Base-by-base conservation (phyloP, 129 eudicot genomes). In the Apium graveolens region DNA sequence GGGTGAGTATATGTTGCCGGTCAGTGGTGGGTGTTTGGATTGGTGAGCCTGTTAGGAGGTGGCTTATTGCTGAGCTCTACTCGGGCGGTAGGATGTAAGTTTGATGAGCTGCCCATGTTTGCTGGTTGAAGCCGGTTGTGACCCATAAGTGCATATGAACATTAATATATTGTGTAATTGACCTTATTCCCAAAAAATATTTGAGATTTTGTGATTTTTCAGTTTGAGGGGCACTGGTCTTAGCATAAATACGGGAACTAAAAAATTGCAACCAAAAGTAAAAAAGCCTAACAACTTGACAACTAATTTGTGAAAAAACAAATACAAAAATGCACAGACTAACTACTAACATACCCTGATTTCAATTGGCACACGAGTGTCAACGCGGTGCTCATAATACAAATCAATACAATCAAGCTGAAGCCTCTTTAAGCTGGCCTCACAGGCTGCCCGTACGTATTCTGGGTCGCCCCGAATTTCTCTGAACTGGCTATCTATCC, bases 351-450 rank as follows among this genome's bases (percentile, higher is more conserved):
- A 43, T 73, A 90, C 96, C 87, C 90, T 90, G 83, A 90, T 65
- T 90, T 90, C 96, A 26, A 90, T 86, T 11, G 96, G 96, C 44
- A 90, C 69, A 11, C 85, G 84, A 49, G 78, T 81, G 70, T 90
- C 95, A 48, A 90, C 80, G 24, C 95, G 86, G 42, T 87, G 90
- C 53, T 72, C 80, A 62, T 87, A 90, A 21, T 90, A 90, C 72
- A 90, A 88, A 81, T 90, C 95, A 60, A 89, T 85, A 70, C 81
- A 89, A 10, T 86, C 87, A 57, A 83, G 35, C 43, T 84, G 87
- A 43, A 89, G 88, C 62, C 92, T 81, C 78, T 82, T 84, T 83
- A 89, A 89, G 82, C 91, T 87, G 16, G 82, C 86, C 80, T 87
- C 92, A 31, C 92, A 89, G 53, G 88, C 85, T 83, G 90, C 37